Conservation (phyloP, 2,329 filamentous ascomycete species). For the Stemphylium vesicarium region DNA sequence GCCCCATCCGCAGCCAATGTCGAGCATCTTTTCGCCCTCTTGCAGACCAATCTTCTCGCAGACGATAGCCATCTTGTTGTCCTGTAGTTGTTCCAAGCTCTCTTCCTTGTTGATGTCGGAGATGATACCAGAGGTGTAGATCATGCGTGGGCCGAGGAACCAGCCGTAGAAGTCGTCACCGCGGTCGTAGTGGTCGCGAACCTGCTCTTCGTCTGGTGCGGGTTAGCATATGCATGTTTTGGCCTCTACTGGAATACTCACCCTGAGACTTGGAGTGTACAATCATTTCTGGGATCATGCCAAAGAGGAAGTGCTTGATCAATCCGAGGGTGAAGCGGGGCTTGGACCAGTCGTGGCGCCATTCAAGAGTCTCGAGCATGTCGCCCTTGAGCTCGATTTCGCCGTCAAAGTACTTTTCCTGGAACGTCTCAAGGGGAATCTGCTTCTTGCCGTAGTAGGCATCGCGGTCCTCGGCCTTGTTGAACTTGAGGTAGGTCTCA, state of each 20-base stretch:
- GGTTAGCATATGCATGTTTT: slow-evolving; percentile 7
- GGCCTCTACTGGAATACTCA: slow-evolving; percentile 45
- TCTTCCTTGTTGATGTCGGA: slow-evolving; percentile 87
- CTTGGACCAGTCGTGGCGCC: slow-evolving; percentile 95
- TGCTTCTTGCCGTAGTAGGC: slow-evolving; percentile 80
- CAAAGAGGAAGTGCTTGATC: slow-evolving; percentile 86
- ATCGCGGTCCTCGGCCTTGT: slow-evolving; percentile 62
- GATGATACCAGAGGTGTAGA: slow-evolving; percentile 96
- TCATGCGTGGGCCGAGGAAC: slow-evolving; percentile 98
- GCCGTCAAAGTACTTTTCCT: slow-evolving; percentile 97
- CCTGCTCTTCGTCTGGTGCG: slow-evolving; percentile 88
- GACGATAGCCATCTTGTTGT: slow-evolving; percentile 94
- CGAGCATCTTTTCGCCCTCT: slow-evolving; percentile 81
- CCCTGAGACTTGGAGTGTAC: slow-evolving; percentile 91
- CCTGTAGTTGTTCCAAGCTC: slow-evolving; percentile 90
- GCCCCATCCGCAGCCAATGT: slow-evolving; percentile 98
- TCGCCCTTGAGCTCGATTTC: slow-evolving; percentile 97
- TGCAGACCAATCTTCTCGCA: slow-evolving; percentile 93
- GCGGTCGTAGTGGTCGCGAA: slow-evolving; percentile 95
- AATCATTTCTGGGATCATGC: slow-evolving; percentile 87
- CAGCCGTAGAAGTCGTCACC: slow-evolving; percentile 98
- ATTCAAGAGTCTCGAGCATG: slow-evolving; percentile 85
- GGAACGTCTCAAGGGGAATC: slow-evolving; percentile 91
- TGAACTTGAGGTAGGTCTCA: slow-evolving; percentile 89
- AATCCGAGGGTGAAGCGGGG: slow-evolving; percentile 87